Evolutionary conservation across 257 asterid species (phyloP).

Genomic region (Voacanga thouarsii): DNA sequence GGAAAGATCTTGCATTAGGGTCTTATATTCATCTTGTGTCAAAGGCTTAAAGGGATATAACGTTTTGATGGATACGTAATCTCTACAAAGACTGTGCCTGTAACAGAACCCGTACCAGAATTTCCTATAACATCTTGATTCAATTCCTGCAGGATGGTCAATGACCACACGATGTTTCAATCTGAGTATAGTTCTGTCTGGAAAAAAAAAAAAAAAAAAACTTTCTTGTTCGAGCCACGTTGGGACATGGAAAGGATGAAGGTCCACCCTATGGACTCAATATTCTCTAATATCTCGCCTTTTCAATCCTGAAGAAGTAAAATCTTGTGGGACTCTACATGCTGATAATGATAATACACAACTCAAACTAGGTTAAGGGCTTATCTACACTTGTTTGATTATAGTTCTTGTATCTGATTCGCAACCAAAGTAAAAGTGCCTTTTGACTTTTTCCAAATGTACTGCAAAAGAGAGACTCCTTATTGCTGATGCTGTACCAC

Average conservation of each 20-base stretch:
- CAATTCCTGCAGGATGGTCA: not conserved
- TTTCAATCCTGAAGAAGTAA: constrained; percentile 7
- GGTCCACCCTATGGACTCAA: constrained; percentile 2
- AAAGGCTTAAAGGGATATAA: no score
- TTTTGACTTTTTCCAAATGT: not conserved
- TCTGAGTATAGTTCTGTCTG: not conserved
- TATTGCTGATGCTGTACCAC: constrained; percentile 3
- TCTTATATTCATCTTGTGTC: no score
- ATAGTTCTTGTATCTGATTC: not conserved
- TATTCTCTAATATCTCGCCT: constrained; percentile 9
- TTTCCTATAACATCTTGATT: not conserved
- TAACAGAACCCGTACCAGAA: no score
- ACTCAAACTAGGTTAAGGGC: not conserved
- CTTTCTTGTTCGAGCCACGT: not conserved
- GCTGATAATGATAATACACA: not conserved
- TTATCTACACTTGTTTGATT: not conserved
- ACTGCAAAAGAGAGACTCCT: not conserved
- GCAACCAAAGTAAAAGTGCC: not conserved
- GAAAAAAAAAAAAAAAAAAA: no score
- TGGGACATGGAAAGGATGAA: not conserved
- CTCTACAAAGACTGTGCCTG: not conserved
- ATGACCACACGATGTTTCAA: no score
- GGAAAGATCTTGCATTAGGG: no score
- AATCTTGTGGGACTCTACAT: not conserved
- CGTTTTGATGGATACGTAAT: not conserved